Percentiles rank a stretch among this genome's conserved stretches.
phyloP scores from a whole-genome alignment of 148 eudicot genomes.

The Vaccinium macrocarpon region DNA sequence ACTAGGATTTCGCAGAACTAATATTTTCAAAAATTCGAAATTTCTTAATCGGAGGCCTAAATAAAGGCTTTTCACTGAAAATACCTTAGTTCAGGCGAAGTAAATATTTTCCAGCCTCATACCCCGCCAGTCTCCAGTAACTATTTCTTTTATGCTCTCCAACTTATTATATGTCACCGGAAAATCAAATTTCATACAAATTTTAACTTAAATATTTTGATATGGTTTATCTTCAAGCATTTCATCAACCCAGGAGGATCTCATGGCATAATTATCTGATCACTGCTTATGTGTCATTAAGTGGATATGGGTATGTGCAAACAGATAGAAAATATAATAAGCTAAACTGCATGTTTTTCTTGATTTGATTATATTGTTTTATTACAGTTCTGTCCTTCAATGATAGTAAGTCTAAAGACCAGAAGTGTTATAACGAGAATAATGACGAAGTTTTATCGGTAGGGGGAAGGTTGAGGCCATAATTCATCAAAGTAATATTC shows the following conservation, averaged over 20 bases:
- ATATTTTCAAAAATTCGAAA: background rate
- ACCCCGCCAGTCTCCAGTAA: background rate
- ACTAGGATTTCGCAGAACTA: background rate
- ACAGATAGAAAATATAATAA: background rate
- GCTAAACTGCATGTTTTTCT: background rate
- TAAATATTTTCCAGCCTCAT: background rate
- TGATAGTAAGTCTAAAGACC: background rate
- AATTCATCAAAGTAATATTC: background rate
- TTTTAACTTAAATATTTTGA: background rate
- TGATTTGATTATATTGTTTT: background rate
- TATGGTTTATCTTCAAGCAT: background rate
- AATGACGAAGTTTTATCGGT: background rate
- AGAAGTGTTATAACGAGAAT: background rate
- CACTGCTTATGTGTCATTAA: background rate
- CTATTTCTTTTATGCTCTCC: background rate
- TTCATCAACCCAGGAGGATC: background rate
- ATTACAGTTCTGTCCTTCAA: constrained; percentile 1
- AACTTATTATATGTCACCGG: background rate
- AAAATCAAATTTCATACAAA: background rate
- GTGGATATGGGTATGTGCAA: background rate
- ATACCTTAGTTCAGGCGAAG: background rate
- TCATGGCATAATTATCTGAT: background rate
- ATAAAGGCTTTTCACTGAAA: background rate
- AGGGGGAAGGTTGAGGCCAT: background rate
- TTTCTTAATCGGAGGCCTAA: background rate